phyloP scores from a whole-genome alignment of 202 grass and related monocot species.

The Eragrostis tef region DNA sequence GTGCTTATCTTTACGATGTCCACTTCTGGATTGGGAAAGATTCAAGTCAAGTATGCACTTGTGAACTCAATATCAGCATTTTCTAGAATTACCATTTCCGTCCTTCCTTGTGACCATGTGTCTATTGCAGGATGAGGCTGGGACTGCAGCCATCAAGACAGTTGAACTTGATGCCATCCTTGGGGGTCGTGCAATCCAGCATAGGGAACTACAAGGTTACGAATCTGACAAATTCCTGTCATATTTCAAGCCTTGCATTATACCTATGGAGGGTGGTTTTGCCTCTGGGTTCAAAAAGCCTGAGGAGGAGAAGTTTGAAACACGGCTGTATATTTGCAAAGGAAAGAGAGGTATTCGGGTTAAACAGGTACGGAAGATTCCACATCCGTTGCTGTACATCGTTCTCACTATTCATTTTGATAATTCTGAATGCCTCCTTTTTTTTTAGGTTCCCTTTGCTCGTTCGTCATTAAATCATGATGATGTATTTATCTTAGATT shows the following conservation, averaged over 20 bases:
- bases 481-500: conserved; percentile 93
- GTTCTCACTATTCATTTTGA: conserved; percentile 25
- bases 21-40: conserved; percentile 99
- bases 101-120: conserved; percentile 21
- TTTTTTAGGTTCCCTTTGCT: conserved; percentile 79
- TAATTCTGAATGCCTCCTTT: conserved; percentile 28
- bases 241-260: conserved; percentile 97
- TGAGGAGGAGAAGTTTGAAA: conserved; percentile 82
- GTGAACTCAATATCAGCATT: conserved; percentile 4
- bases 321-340: conserved; percentile 80
- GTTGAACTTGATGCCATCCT: conserved; percentile 87
- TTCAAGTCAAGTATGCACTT: conserved; percentile 79
- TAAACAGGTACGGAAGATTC: conserved; percentile 66
- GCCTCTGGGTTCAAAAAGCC: conserved; percentile 86
- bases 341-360: conserved; percentile 84
- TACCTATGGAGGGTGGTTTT: conserved; percentile 94
- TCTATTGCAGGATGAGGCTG: conserved; percentile 82
- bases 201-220: conserved; percentile 87
- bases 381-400: conserved; percentile 13
- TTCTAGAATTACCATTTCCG: conserved; percentile 25
- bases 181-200: conserved; percentile 90
- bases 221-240: conserved; percentile 95
- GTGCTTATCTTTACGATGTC: conserved; percentile 78
- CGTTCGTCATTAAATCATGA: conserved; percentile 92
- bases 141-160: conserved; percentile 93